Percentiles rank a stretch among this genome's conserved stretches.
phyloP scores from a whole-genome alignment of 2,329 filamentous ascomycete genomes.

The Penicillium janthinellum region DNA sequence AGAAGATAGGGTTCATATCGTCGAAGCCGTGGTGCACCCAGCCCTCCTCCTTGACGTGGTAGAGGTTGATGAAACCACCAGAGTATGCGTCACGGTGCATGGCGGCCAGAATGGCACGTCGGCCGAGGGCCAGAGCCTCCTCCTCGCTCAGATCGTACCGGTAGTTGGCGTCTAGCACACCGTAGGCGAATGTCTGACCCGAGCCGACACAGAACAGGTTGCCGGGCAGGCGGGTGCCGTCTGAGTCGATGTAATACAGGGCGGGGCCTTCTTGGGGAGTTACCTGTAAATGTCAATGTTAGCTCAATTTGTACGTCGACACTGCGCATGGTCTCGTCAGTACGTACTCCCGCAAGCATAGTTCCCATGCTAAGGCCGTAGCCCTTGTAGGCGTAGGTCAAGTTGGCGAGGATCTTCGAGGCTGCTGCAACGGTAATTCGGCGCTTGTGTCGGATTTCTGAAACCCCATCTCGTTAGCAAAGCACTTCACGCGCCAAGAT shows the following conservation, averaged over 20 bases:
- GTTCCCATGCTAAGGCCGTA: conserved; percentile 99
- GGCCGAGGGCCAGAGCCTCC: conserved; percentile 86
- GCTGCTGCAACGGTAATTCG: conserved; percentile 97
- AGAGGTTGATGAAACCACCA: conserved; percentile 96
- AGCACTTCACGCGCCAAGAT: not conserved
- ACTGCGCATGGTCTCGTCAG: conserved; percentile 45
- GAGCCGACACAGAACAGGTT: conserved; percentile 98
- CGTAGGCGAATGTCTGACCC: conserved; percentile 98
- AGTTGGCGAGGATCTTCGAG: conserved; percentile 96
- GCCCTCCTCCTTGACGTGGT: conserved; percentile 97
- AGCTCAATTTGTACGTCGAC: not conserved
- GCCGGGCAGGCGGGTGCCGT: conserved; percentile 87
- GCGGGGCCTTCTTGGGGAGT: conserved; percentile 87
- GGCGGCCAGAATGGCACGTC: conserved; percentile 89
- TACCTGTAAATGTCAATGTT: conserved; percentile 27
- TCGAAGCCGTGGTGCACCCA: conserved; percentile 99
- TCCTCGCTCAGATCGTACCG: conserved; percentile 82
- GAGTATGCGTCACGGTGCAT: conserved; percentile 99
- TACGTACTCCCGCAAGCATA: conserved; percentile 95
- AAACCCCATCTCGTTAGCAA: conserved; percentile 2
- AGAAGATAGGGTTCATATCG: conserved; percentile 99
- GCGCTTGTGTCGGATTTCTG: conserved; percentile 93
- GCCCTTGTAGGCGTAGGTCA: conserved; percentile 98
- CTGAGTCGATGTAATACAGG: conserved; percentile 98
- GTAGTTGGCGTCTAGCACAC: conserved; percentile 96